Percentiles rank a stretch among this genome's conserved stretches.
phyloP scores from a whole-genome alignment of 2,329 filamentous ascomycete genomes.

The Ascocoryne sarcoides region DNA sequence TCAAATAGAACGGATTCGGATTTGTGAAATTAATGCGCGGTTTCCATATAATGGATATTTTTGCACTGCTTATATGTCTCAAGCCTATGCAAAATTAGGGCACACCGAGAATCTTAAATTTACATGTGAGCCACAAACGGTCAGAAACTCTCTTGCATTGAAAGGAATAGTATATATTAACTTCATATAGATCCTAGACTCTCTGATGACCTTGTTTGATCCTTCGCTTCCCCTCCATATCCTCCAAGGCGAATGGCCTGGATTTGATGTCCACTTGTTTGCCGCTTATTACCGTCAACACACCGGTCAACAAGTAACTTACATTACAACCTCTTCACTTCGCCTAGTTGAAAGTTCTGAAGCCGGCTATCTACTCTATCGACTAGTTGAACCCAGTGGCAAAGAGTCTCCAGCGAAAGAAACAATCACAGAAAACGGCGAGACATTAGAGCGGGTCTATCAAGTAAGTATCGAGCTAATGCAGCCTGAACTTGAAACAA shows the following conservation, averaged over 20 bases:
- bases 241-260: not conserved
- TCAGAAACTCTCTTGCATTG: too few species aligned
- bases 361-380: not conserved
- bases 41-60: not conserved
- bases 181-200: not conserved
- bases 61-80: not conserved
- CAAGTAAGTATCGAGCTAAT: slow-evolving; percentile 27
- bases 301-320: not conserved
- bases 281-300: not conserved
- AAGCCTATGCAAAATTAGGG: too few species aligned
- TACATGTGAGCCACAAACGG: not conserved
- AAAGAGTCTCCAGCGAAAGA: not conserved
- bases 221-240: not conserved
- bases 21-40: not conserved
- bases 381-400: not conserved
- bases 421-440: not conserved
- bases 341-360: not conserved
- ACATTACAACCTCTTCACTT: not conserved
- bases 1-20: not conserved
- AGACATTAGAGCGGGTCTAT: slow-evolving; percentile 12
- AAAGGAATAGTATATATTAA: too few species aligned
- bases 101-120: not conserved
- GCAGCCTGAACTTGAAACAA: slow-evolving; percentile 22
- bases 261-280: not conserved
- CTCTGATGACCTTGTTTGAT: not conserved